These are phyloP conservation scores for Daldinia caldariorum DNA, from an alignment of 495 filamentous ascomycete genomes.

Conservation along the genomic window DNA sequence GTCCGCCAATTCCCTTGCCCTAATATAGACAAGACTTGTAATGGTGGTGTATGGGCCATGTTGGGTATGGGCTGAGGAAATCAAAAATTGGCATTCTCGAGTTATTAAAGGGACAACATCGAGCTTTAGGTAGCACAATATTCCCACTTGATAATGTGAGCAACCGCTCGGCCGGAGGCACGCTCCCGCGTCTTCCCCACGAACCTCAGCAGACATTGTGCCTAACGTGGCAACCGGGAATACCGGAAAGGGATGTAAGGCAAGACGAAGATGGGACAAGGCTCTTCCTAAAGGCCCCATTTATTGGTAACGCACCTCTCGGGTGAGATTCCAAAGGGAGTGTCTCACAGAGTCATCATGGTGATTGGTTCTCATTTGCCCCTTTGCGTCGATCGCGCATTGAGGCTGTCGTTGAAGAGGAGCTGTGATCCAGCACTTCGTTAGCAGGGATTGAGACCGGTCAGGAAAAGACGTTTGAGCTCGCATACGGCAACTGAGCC, in stretches of 20 bases:
- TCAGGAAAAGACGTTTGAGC: background rate
- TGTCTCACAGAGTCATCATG: conserved; percentile 5
- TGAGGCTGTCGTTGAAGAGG: conserved; percentile 28
- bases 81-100: conserved; percentile 7
- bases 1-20: conserved; percentile 11
- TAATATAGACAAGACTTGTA: conserved; percentile 8
- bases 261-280: conserved; percentile 31
- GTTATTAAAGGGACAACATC: conserved; percentile 16
- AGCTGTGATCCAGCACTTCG: conserved; percentile 20
- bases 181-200: conserved; percentile 27
- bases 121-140: conserved; percentile 19
- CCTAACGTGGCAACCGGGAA: conserved; percentile 38
- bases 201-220: conserved; percentile 21
- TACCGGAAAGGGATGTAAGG: conserved; percentile 30
- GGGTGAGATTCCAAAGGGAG: conserved; percentile 25
- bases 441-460: conserved; percentile 29
- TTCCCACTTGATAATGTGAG: conserved; percentile 9
- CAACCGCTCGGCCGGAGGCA: conserved; percentile 15
- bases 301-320: conserved; percentile 31
- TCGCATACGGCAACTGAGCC: conserved; percentile 15
- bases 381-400: conserved; percentile 23
- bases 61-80: background rate
- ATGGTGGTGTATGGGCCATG: conserved; percentile 8
- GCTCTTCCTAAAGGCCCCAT: conserved; percentile 19
- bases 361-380: conserved; percentile 17